phyloP scores from a whole-genome alignment of 1,139 yeast genomes.

The Starmera stellimalicola region DNA sequence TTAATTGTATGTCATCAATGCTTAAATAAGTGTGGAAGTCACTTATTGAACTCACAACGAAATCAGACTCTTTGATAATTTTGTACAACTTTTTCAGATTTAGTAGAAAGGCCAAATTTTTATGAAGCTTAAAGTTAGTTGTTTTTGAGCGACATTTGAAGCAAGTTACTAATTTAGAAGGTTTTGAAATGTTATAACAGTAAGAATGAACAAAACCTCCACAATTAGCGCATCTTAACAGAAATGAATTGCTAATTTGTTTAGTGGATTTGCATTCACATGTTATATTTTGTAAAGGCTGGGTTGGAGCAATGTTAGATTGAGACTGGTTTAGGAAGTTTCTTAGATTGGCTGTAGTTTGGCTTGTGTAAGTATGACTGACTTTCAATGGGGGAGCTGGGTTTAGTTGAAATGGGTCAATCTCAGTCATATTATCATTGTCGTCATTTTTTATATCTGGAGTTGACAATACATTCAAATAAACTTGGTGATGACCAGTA shows the following conservation, averaged over 20 bases:
- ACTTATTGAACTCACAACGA: too few relatives aligned
- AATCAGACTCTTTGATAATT: too few relatives aligned
- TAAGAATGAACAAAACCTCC: constrained; percentile 19
- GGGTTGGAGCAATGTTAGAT: constrained; percentile 20
- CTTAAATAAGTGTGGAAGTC: too few relatives aligned
- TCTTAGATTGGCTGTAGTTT: constrained; percentile 23
- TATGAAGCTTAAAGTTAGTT: constrained; percentile 11
- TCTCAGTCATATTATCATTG: constrained; percentile 5
- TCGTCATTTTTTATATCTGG: constrained; percentile 6
- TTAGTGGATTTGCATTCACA: constrained; percentile 24
- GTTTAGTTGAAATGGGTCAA: constrained; percentile 23
- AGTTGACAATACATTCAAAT: constrained; percentile 15
- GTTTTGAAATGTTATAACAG: constrained; percentile 20
- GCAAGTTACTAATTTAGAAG: constrained; percentile 14
- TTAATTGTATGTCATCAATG: too few relatives aligned
- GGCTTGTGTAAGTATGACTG: constrained; percentile 16
- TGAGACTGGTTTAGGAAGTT: constrained; percentile 20
- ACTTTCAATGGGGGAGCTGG: too few relatives aligned
- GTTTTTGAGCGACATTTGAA: constrained; percentile 20
- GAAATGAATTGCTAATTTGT: constrained; percentile 8
- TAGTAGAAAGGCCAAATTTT: constrained; percentile 18
- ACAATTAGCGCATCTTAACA: constrained; percentile 20
- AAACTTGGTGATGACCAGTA: constrained; percentile 14
- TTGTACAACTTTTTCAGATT: constrained; percentile 21
- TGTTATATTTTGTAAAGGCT: constrained; percentile 10